phyloP scores from a whole-genome alignment of 2,329 filamentous ascomycete species.

The Fusarium humuli region DNA sequence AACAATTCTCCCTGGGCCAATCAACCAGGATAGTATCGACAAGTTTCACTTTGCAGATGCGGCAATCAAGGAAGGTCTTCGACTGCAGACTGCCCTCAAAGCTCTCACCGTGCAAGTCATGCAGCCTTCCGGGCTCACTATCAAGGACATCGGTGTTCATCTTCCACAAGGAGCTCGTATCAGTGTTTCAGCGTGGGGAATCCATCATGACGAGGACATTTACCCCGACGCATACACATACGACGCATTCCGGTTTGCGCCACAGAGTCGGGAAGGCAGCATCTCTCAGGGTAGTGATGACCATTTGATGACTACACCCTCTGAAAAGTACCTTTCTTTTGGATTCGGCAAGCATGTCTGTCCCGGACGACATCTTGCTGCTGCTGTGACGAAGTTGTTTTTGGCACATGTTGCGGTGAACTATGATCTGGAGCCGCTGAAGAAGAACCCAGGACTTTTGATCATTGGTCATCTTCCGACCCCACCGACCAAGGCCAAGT shows the following conservation, averaged over 20 bases:
- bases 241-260: not conserved
- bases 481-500: not conserved
- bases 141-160: not conserved
- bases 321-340: not conserved
- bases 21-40: not conserved
- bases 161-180: not conserved
- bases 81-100: not conserved
- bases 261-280: not conserved
- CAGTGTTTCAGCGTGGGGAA: not conserved
- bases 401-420: not conserved
- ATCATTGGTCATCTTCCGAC: not conserved
- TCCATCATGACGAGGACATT: not conserved
- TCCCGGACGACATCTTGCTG: not conserved
- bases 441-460: accelerated
- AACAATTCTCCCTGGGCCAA: too few relatives aligned
- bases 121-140: not conserved
- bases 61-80: slow-evolving; percentile 1
- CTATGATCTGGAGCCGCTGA: not conserved
- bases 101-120: not conserved
- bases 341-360: not conserved
- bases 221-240: not conserved
- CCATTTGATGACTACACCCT: not conserved
- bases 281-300: too few relatives aligned
- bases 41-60: not conserved
- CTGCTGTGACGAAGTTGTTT: not conserved